Evolutionary conservation across 306 rosid species (phyloP).

Genomic region (Lathyrus tuberosus): DNA sequence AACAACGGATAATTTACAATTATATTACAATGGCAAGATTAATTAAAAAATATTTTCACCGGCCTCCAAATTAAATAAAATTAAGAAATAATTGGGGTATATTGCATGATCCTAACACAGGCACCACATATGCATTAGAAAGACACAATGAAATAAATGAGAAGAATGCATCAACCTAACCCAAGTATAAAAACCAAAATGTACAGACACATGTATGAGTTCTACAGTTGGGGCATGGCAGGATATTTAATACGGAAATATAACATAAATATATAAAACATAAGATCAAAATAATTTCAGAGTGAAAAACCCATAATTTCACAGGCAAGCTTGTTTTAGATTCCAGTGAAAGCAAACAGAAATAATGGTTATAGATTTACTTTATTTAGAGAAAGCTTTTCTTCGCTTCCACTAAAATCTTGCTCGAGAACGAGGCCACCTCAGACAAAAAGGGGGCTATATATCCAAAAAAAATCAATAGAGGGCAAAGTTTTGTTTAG

Average conservation of each 20-base stretch:
- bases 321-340: neutral
- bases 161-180: neutral
- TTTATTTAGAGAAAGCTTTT: neutral
- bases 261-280: neutral
- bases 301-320: neutral
- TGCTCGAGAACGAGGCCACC: neutral
- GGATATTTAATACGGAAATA: neutral
- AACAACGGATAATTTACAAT: neutral
- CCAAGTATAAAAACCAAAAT: neutral
- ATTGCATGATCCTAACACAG: neutral
- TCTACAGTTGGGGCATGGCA: neutral
- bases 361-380: neutral
- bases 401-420: neutral
- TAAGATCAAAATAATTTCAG: neutral
- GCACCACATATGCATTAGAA: neutral
- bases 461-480: neutral
- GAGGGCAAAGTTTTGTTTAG: neutral
- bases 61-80: neutral
- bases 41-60: neutral
- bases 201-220: neutral
- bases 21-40: neutral
- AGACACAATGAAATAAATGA: neutral
- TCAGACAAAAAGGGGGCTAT: neutral
- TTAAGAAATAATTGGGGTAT: neutral
- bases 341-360: neutral